Evolutionary conservation across 129 eudicot species (phyloP).

Genomic region (Saussurea involucrata): DNA sequence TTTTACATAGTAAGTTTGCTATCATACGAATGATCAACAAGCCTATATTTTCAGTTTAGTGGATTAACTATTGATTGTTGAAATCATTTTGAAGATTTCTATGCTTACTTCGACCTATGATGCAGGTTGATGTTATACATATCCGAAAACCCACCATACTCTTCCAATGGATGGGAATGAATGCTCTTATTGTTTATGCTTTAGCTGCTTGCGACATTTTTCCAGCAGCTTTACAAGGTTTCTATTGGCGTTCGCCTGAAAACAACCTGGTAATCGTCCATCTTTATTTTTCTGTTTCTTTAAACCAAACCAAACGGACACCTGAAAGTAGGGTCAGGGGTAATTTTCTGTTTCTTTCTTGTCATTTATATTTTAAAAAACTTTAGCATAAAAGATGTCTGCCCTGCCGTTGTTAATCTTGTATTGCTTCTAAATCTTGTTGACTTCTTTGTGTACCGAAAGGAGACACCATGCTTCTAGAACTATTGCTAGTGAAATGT

Average conservation of each 20-base stretch:
- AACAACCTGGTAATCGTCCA: conserved; percentile 64
- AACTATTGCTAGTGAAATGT: neutral
- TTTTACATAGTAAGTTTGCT: conserved; percentile 54
- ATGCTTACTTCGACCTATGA: conserved; percentile 15
- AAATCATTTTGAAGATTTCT: neutral
- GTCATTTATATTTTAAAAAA: neutral
- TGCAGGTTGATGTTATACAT: conserved; percentile 73
- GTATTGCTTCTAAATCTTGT: neutral
- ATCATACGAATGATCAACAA: neutral
- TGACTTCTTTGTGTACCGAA: neutral
- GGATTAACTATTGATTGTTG: neutral
- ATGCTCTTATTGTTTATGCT: conserved; percentile 85
- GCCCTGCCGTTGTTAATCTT: neutral
- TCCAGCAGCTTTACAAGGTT: conserved; percentile 78
- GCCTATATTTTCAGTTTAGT: neutral
- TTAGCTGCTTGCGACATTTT: conserved; percentile 88
- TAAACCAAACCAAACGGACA: neutral
- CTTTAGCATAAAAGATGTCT: neutral
- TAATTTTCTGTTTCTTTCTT: neutral
- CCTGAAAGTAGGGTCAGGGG: neutral
- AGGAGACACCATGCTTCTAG: neutral
- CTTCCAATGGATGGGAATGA: conserved; percentile 94
- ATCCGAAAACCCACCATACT: conserved; percentile 49
- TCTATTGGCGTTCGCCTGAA: conserved; percentile 82
- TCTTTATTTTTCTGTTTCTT: neutral